phyloP scores from a whole-genome alignment of 306 rosid genomes.

The Ormosia semicastrata region DNA sequence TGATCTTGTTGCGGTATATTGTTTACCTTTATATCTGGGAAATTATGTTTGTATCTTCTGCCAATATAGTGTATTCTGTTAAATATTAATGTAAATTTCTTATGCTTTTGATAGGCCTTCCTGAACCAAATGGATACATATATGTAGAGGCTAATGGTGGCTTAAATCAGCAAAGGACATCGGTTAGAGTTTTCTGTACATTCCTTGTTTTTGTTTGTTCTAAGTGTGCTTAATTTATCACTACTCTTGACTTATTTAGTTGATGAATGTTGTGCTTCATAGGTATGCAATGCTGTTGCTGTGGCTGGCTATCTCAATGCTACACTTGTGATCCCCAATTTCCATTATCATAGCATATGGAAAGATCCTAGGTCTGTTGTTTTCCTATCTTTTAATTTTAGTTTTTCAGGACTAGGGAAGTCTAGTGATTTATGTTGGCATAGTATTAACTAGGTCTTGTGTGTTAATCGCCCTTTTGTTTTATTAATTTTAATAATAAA shows the following conservation, averaged over 20 bases:
- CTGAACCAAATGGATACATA: conserved; percentile 81
- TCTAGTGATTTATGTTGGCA: not conserved
- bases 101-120: conserved; percentile 45
- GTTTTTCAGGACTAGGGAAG: not conserved
- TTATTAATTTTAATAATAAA: not conserved
- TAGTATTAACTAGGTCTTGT: not conserved
- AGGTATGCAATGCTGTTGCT: conserved; percentile 94
- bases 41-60: not conserved
- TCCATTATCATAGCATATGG: conserved; percentile 90
- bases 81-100: conserved; percentile 11
- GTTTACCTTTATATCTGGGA: not conserved
- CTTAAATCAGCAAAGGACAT: conserved; percentile 82
- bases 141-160: conserved; percentile 92
- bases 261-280: conserved; percentile 36
- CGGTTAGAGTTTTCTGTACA: conserved; percentile 47
- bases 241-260: conserved; percentile 22
- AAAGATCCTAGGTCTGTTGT: conserved; percentile 84
- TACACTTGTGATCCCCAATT: conserved; percentile 82
- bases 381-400: not conserved
- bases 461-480: not conserved
- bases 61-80: conserved; percentile 4
- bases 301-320: conserved; percentile 92
- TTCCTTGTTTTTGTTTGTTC: conserved; percentile 3
- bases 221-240: conserved; percentile 8
- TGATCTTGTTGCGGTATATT: not conserved